phyloP scores from a whole-genome alignment of 805 yeast species.

The Gaillardinia entomophila region DNA sequence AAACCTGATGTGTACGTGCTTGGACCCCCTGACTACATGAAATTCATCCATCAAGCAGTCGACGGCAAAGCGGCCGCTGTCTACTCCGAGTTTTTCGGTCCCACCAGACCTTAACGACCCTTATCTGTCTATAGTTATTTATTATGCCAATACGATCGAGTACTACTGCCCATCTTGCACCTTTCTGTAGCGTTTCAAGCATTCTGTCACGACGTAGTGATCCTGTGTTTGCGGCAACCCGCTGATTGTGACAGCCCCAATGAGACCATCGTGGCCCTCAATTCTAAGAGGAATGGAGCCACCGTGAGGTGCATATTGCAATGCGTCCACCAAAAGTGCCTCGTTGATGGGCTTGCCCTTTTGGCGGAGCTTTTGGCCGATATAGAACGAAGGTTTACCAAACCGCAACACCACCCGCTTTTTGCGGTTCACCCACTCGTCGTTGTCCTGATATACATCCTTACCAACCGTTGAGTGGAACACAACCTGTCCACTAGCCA shows the following conservation, averaged over 20 bases:
- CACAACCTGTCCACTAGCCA: constrained; percentile 39
- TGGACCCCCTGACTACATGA: constrained; percentile 32
- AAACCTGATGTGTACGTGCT: constrained; percentile 23
- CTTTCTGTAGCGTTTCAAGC: constrained; percentile 10
- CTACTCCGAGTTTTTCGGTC: constrained; percentile 28
- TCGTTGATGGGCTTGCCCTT: constrained; percentile 32
- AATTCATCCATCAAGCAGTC: constrained; percentile 16
- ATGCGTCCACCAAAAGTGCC: constrained; percentile 32
- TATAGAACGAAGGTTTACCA: constrained; percentile 41
- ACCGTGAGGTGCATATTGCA: constrained; percentile 49
- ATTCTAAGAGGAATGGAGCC: constrained; percentile 50
- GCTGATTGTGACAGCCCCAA: constrained; percentile 49
- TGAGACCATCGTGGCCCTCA: constrained; percentile 25
- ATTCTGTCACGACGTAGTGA: constrained; percentile 41
- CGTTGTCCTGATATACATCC: constrained; percentile 45
- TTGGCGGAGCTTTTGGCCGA: constrained; percentile 37
- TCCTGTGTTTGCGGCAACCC: constrained; percentile 54
- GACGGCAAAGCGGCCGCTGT: constrained; percentile 7
- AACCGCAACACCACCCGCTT: constrained; percentile 43
- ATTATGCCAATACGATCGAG: too few species aligned
- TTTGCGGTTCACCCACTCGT: constrained; percentile 48
- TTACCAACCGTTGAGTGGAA: constrained; percentile 38
- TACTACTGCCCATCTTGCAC: too few species aligned
- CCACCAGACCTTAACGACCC: too few species aligned
- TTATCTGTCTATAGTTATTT: too few species aligned